These are phyloP conservation scores for Elymus sibiricus DNA, from an alignment of 176 grass and related monocot species.

Conservation along the genomic window DNA sequence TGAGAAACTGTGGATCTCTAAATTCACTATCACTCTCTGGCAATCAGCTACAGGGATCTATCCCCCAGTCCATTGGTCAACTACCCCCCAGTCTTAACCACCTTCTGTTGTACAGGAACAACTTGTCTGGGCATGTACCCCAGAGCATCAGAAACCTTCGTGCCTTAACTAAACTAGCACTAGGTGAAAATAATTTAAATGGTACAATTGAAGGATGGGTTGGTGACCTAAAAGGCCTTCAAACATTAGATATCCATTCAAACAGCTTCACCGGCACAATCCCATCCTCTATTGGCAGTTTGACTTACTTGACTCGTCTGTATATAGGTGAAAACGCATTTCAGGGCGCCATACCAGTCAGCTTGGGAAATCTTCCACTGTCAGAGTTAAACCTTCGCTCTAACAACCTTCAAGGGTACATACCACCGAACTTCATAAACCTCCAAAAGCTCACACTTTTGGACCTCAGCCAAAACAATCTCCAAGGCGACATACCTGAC, in stretches of 20 bases:
- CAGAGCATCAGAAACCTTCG: not conserved
- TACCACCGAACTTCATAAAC: not conserved
- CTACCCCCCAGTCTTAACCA: not conserved
- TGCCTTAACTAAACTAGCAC: not conserved
- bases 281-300: constrained; percentile 14
- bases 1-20: not conserved
- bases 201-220: constrained; percentile 16
- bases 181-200: not conserved
- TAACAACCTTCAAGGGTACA: not conserved
- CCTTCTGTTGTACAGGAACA: constrained; percentile 1
- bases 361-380: not conserved
- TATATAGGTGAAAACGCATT: not conserved
- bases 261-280: constrained; percentile 36
- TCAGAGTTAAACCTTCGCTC: not conserved
- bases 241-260: not conserved
- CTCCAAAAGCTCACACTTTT: not conserved
- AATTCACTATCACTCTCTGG: not conserved
- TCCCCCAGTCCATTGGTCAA: not conserved
- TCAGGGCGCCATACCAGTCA: not conserved
- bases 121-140: not conserved
- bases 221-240: constrained; percentile 16
- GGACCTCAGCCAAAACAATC: constrained; percentile 32
- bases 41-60: constrained; percentile 9
- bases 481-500: constrained; percentile 14
- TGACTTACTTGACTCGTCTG: not conserved